phyloP scores from a whole-genome alignment of 2,329 filamentous ascomycete species.

The Diaporthe amygdali region DNA sequence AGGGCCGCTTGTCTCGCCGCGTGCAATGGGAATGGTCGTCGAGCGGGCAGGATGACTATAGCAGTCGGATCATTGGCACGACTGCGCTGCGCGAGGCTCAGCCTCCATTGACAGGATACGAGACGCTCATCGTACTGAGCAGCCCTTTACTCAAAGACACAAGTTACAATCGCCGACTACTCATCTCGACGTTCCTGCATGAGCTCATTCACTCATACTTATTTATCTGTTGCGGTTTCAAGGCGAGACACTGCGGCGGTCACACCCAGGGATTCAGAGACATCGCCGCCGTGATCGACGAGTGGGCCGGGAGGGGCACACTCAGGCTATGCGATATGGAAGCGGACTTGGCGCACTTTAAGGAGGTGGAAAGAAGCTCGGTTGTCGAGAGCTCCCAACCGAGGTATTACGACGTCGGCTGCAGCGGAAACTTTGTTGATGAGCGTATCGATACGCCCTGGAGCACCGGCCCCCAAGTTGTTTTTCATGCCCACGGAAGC shows the following conservation, averaged over 20 bases:
- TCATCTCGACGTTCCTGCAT: conserved; percentile 70
- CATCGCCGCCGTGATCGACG: conserved; percentile 65
- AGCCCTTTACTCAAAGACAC: conserved; percentile 60
- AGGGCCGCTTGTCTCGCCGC: conserved; percentile 58
- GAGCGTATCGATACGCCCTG: neutral
- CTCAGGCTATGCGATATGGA: conserved; percentile 65
- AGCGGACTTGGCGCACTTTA: conserved; percentile 63
- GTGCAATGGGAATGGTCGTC: conserved; percentile 68
- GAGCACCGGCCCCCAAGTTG: conserved; percentile 15
- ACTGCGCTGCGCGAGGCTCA: conserved; percentile 60
- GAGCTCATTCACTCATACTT: conserved; percentile 72
- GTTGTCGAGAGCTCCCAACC: neutral
- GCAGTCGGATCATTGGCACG: conserved; percentile 64
- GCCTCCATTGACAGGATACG: conserved; percentile 52
- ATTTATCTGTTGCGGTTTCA: conserved; percentile 66
- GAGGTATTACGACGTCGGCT: conserved; percentile 4
- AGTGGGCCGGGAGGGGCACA: conserved; percentile 62
- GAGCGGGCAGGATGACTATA: conserved; percentile 49
- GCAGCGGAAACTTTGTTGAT: neutral
- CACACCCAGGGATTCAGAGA: conserved; percentile 65
- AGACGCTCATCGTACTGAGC: conserved; percentile 68
- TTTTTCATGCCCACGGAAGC: neutral
- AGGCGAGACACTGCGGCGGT: conserved; percentile 59
- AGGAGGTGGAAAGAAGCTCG: conserved; percentile 32
- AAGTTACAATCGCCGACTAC: conserved; percentile 62